Conservation (phyloP, 163 green algal species). For the Coccomyxa subellipsoidea region DNA sequence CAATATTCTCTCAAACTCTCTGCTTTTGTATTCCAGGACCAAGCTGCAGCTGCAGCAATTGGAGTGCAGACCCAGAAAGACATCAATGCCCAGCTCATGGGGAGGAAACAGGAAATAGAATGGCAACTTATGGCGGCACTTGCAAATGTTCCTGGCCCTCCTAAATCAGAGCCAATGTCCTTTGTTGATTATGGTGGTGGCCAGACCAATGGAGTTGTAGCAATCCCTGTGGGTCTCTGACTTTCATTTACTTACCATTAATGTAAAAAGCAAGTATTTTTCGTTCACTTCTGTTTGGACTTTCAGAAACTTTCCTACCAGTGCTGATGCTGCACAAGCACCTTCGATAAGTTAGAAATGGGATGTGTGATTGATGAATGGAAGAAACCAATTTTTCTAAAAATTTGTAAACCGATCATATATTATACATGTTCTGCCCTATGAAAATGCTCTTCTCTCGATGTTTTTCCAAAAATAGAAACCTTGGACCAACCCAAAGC, state of each 20-base stretch:
- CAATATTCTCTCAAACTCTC: background rate
- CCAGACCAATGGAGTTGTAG: background rate
- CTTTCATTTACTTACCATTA: background rate
- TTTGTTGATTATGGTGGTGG: background rate
- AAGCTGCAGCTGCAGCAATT: constrained; percentile 1
- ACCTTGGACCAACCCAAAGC: background rate
- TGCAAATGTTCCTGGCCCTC: constrained; percentile 5
- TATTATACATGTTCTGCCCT: background rate
- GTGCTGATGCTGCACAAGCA: too few species aligned
- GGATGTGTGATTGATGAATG: too few species aligned
- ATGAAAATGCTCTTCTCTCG: background rate
- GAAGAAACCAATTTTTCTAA: too few species aligned
- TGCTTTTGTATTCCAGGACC: background rate
- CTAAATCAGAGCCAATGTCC: background rate
- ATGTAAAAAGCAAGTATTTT: too few species aligned
- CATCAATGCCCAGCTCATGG: constrained; percentile 65
- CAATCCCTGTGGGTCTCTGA: background rate
- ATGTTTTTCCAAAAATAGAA: background rate
- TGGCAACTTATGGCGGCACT: constrained; percentile 69
- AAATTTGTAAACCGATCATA: too few species aligned
- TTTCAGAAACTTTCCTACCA: too few species aligned
- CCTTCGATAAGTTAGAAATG: too few species aligned
- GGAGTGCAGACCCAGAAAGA: constrained; percentile 30
- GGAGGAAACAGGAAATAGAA: constrained; percentile 63
- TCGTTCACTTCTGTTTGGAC: too few species aligned